phyloP scores from a whole-genome alignment of 2,329 filamentous ascomycete genomes.

The Gnomoniopsis sp. region DNA sequence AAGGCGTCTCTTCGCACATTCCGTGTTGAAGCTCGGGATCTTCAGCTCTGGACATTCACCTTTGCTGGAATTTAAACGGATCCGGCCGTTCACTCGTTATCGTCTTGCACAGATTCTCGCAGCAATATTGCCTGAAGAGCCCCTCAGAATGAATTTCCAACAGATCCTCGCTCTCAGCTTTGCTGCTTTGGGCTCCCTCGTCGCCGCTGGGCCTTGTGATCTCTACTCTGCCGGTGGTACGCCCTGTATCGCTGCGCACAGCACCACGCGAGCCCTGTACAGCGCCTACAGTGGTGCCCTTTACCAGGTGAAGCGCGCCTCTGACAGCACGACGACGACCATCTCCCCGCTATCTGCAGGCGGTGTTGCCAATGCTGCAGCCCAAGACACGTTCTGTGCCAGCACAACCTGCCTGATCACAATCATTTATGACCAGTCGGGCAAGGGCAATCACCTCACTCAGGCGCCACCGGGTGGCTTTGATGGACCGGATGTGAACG shows the following conservation, averaged over 20 bases:
- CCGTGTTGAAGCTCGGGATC: too few relatives aligned
- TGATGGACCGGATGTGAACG: slow-evolving; percentile 50
- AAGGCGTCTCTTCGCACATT: too few relatives aligned
- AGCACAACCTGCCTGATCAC: slow-evolving; percentile 61
- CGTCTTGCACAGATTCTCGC: too few relatives aligned
- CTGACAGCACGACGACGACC: slow-evolving; percentile 42
- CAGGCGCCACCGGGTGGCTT: slow-evolving; percentile 58
- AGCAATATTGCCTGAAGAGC: too few relatives aligned
- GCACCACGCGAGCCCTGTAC: slow-evolving; percentile 63
- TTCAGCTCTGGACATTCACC: too few relatives aligned
- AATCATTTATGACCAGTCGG: slow-evolving; percentile 65
- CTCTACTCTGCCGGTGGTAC: slow-evolving; percentile 56
- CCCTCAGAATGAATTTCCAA: too few relatives aligned
- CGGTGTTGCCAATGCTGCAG: slow-evolving; percentile 57
- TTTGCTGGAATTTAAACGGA: too few relatives aligned
- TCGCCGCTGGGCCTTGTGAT: slow-evolving; percentile 56
- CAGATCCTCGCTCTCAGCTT: slow-evolving; percentile 30
- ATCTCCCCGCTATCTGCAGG: slow-evolving; percentile 53
- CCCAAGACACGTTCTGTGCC: slow-evolving; percentile 60
- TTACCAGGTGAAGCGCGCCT: slow-evolving; percentile 58
- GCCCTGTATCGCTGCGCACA: slow-evolving; percentile 62
- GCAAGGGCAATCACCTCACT: slow-evolving; percentile 57
- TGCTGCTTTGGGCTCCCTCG: slow-evolving; percentile 34
- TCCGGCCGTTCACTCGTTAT: too few relatives aligned
- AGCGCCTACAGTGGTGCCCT: slow-evolving; percentile 48